phyloP scores from a whole-genome alignment of 129 eudicot genomes.

The Rutidosis leptorrhynchoides region DNA sequence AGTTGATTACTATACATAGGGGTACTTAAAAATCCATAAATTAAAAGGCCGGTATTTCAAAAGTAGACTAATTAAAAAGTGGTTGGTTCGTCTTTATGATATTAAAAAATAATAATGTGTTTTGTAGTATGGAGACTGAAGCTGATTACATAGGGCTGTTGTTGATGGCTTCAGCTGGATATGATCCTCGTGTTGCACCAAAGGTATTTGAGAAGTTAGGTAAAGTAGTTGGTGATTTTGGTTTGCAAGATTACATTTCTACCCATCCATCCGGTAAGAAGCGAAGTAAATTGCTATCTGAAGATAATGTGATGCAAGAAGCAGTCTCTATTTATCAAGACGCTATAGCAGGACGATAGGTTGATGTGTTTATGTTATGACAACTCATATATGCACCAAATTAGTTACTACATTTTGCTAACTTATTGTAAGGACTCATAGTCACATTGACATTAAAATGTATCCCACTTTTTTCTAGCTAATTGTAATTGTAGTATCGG shows the following conservation, averaged over 20 bases:
- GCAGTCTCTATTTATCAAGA: constrained; percentile 58
- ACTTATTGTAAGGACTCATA: too few relatives aligned
- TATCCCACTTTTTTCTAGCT: too few relatives aligned
- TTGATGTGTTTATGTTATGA: constrained; percentile 69
- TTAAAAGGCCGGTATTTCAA: too few relatives aligned
- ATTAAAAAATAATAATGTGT: constrained; percentile 1
- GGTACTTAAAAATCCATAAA: too few relatives aligned
- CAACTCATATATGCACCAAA: neutral
- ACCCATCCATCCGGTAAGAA: constrained; percentile 78
- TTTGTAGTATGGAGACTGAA: constrained; percentile 77
- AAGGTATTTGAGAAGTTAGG: constrained; percentile 56
- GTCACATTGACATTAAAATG: too few relatives aligned
- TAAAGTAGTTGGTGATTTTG: constrained; percentile 34
- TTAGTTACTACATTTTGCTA: neutral
- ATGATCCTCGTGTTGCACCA: constrained; percentile 63
- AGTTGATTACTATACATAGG: too few relatives aligned
- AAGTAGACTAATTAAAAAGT: too few relatives aligned
- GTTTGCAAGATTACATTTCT: constrained; percentile 55
- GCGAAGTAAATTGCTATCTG: constrained; percentile 58
- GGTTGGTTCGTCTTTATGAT: neutral
- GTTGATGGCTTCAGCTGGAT: constrained; percentile 58
- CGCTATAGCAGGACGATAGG: constrained; percentile 42
- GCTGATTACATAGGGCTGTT: constrained; percentile 69
- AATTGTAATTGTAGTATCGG: too few relatives aligned
- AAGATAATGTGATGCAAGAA: constrained; percentile 81